Evolutionary conservation across 176 grass and related monocot species (phyloP), one percentile per base, ranked within the genome.

Genomic region (Raddia guianensis): DNA sequence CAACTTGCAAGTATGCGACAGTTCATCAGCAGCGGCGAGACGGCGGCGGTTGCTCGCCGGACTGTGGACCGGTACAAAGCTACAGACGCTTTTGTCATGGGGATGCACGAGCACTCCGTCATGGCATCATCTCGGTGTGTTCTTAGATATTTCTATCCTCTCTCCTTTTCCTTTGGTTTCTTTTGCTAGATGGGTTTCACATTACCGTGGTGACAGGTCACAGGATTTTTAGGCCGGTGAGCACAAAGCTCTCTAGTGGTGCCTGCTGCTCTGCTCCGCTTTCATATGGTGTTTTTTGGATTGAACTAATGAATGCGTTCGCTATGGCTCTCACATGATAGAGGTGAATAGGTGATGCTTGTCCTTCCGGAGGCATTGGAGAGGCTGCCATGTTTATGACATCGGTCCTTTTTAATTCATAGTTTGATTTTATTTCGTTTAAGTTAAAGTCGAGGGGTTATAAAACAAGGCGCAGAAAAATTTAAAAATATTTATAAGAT

Each of bases 291-390:
- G 37, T 40, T 40, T 40, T 40, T 3, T 40, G 37, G 4, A 40
- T 5, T 40, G 34, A 63, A 10, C 27, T 54, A 76, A 68, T 60
- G 71, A 80, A 80, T 80, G 37, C 20, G 21, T 70, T 76, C 62
- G 48, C 37, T 8, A 16, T 20, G 27, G 66, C 34, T 82, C 88
- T 82, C 88, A 86, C 88, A 68, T 54, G 83, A 73, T 68, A 73
- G 18, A 52, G 46, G 4, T 82, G 83, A 86, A 73, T 13, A 52
- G 46, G 4, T 82, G 83, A 86, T 32, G 15, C 87, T 40, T 82
- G 74, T 77, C 83, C 67, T 27, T 27, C 44, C 51, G 37, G 19
- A n/a, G 49, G 9, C 50, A 13, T 42, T 32, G 44, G 10, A 66
- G 16, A 40, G 79, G 3, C 42, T 67, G 40, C 66, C 64, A 18